These are phyloP conservation scores for Aspergillus nomiae DNA, from an alignment of 2,329 filamentous ascomycete species.

Conservation along the genomic window DNA sequence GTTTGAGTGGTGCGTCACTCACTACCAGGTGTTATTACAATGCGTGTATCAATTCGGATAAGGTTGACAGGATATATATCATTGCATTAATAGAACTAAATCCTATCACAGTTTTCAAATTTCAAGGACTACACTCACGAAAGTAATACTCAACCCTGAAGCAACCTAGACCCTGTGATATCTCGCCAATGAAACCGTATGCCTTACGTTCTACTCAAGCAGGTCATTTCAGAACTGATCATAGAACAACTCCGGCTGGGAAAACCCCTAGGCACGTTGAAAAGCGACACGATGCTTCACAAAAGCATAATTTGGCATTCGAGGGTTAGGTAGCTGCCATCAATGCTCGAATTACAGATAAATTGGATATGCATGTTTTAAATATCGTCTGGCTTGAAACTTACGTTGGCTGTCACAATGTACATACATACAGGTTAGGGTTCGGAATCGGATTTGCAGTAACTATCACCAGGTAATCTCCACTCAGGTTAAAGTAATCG, in stretches of 20 bases:
- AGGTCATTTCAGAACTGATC: too few relatives aligned
- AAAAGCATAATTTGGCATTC: not conserved
- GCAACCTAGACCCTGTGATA: not conserved
- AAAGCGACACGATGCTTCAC: not conserved
- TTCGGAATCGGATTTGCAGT: not conserved
- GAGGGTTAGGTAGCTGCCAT: not conserved
- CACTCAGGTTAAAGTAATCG: not conserved
- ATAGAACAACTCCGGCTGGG: too few relatives aligned
- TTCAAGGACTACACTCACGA: not conserved
- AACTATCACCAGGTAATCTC: not conserved
- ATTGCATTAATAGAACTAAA: too few relatives aligned
- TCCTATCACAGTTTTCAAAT: not conserved
- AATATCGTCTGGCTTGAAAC: too few relatives aligned
- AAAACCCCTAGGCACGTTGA: not conserved
- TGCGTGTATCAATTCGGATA: too few relatives aligned
- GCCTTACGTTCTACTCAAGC: too few relatives aligned
- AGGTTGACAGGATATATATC: too few relatives aligned
- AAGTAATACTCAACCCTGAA: not conserved
- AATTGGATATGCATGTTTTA: not conserved
- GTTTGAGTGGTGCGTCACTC: too few relatives aligned
- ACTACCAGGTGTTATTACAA: too few relatives aligned
- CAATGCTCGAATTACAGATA: not conserved
- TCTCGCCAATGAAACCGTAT: too few relatives aligned
- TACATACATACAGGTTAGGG: not conserved
- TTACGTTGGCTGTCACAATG: too few relatives aligned